Evolutionary conservation across 2,329 filamentous ascomycete species (phyloP).

Genomic region (Colletotrichum echinochloae): DNA sequence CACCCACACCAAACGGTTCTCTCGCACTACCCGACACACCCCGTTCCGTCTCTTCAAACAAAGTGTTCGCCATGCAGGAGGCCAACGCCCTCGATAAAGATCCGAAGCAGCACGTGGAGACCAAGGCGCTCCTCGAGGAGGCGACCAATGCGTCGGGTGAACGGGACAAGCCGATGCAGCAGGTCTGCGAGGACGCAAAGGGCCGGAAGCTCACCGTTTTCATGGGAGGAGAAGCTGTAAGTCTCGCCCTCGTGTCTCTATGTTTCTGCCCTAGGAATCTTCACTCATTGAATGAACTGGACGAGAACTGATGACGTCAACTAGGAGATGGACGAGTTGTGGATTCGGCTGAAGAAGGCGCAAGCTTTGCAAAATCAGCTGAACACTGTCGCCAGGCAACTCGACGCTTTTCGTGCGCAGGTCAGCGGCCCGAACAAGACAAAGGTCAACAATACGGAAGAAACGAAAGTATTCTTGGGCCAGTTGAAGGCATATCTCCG

Average conservation of each 20-base stretch:
- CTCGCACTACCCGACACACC: no score
- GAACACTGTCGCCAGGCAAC: neutral
- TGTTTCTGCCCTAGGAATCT: no score
- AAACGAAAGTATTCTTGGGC: neutral
- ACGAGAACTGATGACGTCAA: neutral
- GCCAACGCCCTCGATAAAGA: neutral
- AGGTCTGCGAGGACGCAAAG: neutral
- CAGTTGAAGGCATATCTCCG: neutral
- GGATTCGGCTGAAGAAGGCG: neutral
- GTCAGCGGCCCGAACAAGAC: no score
- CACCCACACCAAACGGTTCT: neutral
- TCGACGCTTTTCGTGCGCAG: no score
- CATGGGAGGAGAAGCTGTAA: conserved; percentile 2
- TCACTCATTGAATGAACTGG: no score
- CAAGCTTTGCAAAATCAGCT: neutral
- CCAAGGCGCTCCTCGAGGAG: neutral
- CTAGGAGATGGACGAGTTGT: neutral
- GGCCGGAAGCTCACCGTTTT: conserved; percentile 4
- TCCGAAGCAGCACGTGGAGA: neutral
- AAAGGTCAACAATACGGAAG: no score
- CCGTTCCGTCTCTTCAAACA: neutral
- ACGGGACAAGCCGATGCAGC: neutral
- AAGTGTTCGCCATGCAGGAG: neutral
- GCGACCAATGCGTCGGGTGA: neutral
- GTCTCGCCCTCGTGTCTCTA: rapidly evolving